Evolutionary conservation across 352 stramenopile genomes (phyloP).

Genomic region (Globisporangium nodosum): DNA sequence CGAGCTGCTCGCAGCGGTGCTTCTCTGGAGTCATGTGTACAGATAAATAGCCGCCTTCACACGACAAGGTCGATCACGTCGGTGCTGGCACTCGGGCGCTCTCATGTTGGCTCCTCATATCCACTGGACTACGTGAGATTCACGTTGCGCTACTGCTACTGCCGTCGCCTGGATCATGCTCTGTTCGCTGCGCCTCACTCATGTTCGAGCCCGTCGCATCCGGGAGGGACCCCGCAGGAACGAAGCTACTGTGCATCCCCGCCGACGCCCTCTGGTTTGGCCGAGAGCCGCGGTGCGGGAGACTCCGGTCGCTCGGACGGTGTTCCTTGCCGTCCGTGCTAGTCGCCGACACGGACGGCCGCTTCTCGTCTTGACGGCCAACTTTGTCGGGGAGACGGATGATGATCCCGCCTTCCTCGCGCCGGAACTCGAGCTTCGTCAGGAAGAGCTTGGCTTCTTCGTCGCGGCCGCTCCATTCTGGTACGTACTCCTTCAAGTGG

Average conservation of each 20-base stretch:
- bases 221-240: neutral
- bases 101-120: too few relatives aligned
- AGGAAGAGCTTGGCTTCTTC: slow-evolving; percentile 39
- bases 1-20: neutral
- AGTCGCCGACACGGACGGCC: slow-evolving; percentile 1
- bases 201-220: neutral
- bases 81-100: too few relatives aligned
- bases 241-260: too few relatives aligned
- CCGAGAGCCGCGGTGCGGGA: slow-evolving; percentile 5
- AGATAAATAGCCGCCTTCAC: neutral
- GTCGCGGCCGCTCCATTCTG: slow-evolving; percentile 28
- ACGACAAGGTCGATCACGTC: neutral
- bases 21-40: slow-evolving; percentile 1
- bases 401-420: slow-evolving; percentile 55
- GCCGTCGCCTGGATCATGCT: neutral
- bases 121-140: neutral
- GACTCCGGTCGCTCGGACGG: neutral
- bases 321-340: slow-evolving; percentile 7
- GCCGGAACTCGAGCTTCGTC: slow-evolving; percentile 49
- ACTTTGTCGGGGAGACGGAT: slow-evolving; percentile 58
- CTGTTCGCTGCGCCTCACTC: neutral
- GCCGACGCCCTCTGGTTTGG: slow-evolving; percentile 8
- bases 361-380: neutral
- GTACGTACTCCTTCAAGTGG: slow-evolving; percentile 45
- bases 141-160: too few relatives aligned